Evolutionary conservation across 2,329 filamentous ascomycete species (phyloP).

Genomic region (Diplodia scrobiculata): DNA sequence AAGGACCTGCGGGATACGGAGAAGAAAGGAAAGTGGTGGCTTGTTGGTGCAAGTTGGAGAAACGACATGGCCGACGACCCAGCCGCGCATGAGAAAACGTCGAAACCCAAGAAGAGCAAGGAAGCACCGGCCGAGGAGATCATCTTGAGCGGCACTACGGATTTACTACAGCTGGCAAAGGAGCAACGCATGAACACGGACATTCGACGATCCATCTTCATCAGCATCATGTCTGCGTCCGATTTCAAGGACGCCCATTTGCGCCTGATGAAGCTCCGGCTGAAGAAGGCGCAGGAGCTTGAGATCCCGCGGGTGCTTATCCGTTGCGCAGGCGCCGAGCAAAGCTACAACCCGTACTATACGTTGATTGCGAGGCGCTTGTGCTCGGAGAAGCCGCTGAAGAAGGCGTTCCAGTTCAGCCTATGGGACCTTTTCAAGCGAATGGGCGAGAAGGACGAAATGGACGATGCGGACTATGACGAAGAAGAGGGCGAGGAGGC

Average conservation of each 20-base stretch:
- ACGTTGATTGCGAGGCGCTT: conserved; percentile 78
- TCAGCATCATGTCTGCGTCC: conserved; percentile 80
- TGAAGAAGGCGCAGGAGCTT: conserved; percentile 82
- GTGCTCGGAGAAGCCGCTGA: conserved; percentile 72
- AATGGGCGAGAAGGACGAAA: conserved; percentile 74
- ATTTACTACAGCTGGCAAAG: conserved; percentile 72
- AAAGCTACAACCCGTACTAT: conserved; percentile 90
- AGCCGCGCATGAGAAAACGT: conserved; percentile 44
- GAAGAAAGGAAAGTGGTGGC: conserved; percentile 96
- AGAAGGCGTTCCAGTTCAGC: conserved; percentile 83
- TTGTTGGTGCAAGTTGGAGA: conserved; percentile 90
- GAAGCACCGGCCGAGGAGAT: conserved; percentile 30
- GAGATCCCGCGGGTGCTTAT: conserved; percentile 87
- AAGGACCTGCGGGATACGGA: conserved; percentile 80
- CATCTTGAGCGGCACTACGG: conserved; percentile 51
- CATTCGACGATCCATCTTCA: conserved; percentile 86
- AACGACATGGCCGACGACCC: conserved; percentile 45
- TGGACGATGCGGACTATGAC: conserved; percentile 59
- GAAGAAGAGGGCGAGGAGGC: conserved; percentile 55
- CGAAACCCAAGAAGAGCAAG: conserved; percentile 8
- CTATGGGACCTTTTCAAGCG: conserved; percentile 83
- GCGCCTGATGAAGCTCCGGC: conserved; percentile 75
- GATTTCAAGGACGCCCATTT: conserved; percentile 82
- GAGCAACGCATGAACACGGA: conserved; percentile 85
- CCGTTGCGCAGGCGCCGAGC: conserved; percentile 81